Base-by-base conservation (phyloP, 495 filamentous ascomycete genomes). In the Xylaria palmicola region DNA sequence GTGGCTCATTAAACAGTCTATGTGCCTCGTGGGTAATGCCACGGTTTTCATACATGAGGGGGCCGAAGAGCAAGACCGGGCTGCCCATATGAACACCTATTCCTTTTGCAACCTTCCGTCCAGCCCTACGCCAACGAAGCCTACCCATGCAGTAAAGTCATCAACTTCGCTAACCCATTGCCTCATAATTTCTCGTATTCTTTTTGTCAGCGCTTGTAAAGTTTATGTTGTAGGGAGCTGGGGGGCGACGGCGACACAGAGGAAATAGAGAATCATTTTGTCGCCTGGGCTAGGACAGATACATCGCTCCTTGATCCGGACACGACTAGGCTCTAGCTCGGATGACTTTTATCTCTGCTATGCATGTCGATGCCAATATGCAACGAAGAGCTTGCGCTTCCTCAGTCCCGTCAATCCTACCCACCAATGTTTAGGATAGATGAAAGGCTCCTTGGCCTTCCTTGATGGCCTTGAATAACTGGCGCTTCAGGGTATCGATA, bases 361-460 rank as follows among this genome's bases (percentile, higher is more conserved):
- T 36, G 26, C 39, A 24, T 51, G 3, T 50, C 17, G 37, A 45
- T 44, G 26, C 37, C 27, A 44, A 51, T 47, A 44, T 52, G 49
- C 49, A 36, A 36, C 37, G 19, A 43, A 29, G 40, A 47, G 47
- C 22, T 43, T 13, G 9, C 15, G 10, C 20, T 36, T 32, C 27
- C 26, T 32, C 17, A 17, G 24, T 39, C 48, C 30, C n/a, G 1
- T 60, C 37, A 17, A 52, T 13, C 13, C 34, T 39, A 13, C 20
- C 19, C 24, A 26, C 27, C 4, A 50, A 7, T 3, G n/a, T 60
- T 75, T 75, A 98, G 39, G 95, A 98, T 56, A 99, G 81, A 74
- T 98, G 95, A 84, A 99, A 99, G 54, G 95, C 95, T 17, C 95
- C 95, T 72, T 98, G 95, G n/a, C 95, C 95, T 78, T 99, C 95